Evolutionary conservation across 306 rosid genomes (phyloP).

Genomic region (Datisca glomerata): DNA sequence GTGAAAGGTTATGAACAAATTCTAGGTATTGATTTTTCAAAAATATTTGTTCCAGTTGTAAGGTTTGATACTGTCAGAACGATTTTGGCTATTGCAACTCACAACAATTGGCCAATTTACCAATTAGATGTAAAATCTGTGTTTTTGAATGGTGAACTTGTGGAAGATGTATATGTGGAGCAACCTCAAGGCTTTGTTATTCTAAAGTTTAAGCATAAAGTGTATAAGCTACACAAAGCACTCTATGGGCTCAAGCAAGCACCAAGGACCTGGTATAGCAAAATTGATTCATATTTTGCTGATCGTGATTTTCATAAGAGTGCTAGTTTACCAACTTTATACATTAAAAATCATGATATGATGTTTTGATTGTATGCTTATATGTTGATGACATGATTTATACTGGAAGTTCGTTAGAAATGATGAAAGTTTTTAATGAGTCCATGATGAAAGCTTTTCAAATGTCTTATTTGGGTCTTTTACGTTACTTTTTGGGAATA

Average conservation of each 20-base stretch:
- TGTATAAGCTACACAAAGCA: no score
- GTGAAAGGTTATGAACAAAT: not conserved
- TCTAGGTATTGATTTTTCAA: not conserved
- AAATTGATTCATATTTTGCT: no score
- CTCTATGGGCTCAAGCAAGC: no score
- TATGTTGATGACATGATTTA: not conserved
- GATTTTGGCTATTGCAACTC: no score
- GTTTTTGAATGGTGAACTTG: no score
- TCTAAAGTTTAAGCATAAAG: not conserved
- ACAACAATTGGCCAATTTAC: no score
- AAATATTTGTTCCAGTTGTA: not conserved
- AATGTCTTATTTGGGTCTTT: not conserved
- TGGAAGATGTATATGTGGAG: no score
- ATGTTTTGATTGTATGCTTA: not conserved
- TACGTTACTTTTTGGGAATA: not conserved
- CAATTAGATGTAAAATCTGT: no score
- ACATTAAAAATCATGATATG: not conserved
- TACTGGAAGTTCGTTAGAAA: not conserved
- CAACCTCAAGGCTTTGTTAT: not conserved
- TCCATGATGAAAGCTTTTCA: not conserved
- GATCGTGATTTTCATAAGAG: not conserved
- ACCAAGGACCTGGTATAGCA: no score
- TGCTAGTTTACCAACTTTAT: not conserved
- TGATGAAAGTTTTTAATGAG: not conserved
- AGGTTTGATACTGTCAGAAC: not conserved